Evolutionary conservation across 352 stramenopile species (phyloP).

Genomic region (Phytophthora meadii): DNA sequence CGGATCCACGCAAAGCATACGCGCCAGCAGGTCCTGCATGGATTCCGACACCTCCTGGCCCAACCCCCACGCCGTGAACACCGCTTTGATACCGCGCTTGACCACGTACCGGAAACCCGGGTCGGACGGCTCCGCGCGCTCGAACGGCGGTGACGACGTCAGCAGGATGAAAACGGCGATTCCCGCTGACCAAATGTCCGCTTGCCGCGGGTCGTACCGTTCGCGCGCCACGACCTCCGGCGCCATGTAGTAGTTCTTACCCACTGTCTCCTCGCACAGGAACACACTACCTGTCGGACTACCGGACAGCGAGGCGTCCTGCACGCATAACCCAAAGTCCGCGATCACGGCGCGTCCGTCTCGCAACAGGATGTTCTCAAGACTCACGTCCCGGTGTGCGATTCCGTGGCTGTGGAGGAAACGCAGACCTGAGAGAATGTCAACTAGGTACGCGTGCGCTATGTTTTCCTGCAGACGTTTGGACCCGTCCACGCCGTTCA

Average conservation of each 20-base stretch:
- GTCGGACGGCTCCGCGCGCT: slow-evolving; percentile 86
- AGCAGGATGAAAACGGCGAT: slow-evolving; percentile 96
- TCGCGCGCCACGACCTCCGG: slow-evolving; percentile 90
- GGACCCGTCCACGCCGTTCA: slow-evolving; percentile 31
- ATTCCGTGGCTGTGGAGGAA: slow-evolving; percentile 79
- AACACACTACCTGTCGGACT: slow-evolving; percentile 26
- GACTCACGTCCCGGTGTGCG: slow-evolving; percentile 94
- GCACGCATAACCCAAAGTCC: slow-evolving; percentile 74
- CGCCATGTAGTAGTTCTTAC: slow-evolving; percentile 98
- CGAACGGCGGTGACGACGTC: slow-evolving; percentile 92
- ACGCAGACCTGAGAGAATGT: slow-evolving; percentile 70
- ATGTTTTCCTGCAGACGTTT: slow-evolving; percentile 53
- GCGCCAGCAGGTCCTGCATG: slow-evolving; percentile 77
- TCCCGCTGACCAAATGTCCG: slow-evolving; percentile 94
- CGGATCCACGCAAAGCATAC: slow-evolving; percentile 76
- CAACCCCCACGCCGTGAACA: slow-evolving; percentile 78
- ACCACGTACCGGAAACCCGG: slow-evolving; percentile 87
- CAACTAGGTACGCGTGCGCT: slow-evolving; percentile 64
- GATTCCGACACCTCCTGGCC: slow-evolving; percentile 45
- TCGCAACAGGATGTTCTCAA: slow-evolving; percentile 97
- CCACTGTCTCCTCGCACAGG: slow-evolving; percentile 70
- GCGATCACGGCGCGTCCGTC: slow-evolving; percentile 64
- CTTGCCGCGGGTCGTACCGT: slow-evolving; percentile 92
- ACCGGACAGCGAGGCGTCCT: slow-evolving; percentile 39
- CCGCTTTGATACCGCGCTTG: slow-evolving; percentile 71